These are phyloP conservation scores for Cryptomeria japonica DNA, from an alignment of 75 land plant species.

Conservation along the genomic window DNA sequence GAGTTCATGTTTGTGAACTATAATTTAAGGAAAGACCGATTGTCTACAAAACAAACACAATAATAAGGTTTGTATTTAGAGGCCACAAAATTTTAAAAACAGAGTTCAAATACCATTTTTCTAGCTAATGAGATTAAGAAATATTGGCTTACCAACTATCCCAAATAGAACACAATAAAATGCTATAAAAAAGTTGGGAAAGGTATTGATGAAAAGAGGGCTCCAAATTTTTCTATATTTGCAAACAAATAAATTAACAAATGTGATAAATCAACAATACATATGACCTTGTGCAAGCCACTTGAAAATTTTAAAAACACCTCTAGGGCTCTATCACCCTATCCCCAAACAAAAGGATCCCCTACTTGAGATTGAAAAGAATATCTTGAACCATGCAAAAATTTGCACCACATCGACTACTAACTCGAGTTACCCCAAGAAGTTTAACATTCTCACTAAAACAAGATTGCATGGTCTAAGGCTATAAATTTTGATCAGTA, in stretches of 20 bases:
- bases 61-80: not conserved
- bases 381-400: slow-evolving; percentile 57
- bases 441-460: slow-evolving; percentile 66
- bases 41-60: slow-evolving; percentile 38
- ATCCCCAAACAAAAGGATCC: not conserved
- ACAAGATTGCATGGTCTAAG: not conserved
- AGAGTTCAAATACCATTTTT: slow-evolving; percentile 7
- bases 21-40: slow-evolving; percentile 64
- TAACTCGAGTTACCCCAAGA: slow-evolving; percentile 64
- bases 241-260: not conserved
- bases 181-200: slow-evolving; percentile 79
- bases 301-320: no score
- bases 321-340: no score
- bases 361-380: slow-evolving; percentile 54
- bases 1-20: slow-evolving; percentile 85
- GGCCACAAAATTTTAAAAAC: not conserved
- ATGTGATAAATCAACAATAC: no score
- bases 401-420: slow-evolving; percentile 64
- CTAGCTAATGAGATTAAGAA: not conserved
- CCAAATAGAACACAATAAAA: slow-evolving; percentile 79
- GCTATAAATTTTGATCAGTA: not conserved
- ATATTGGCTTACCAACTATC: slow-evolving; percentile 60
- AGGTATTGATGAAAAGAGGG: slow-evolving; percentile 85
- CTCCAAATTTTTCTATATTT: slow-evolving; percentile 81
- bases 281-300: no score